These are phyloP conservation scores for Umbelopsis ramanniana DNA, from an alignment of 192 early-diverging fungal species.

Conservation along the genomic window DNA sequence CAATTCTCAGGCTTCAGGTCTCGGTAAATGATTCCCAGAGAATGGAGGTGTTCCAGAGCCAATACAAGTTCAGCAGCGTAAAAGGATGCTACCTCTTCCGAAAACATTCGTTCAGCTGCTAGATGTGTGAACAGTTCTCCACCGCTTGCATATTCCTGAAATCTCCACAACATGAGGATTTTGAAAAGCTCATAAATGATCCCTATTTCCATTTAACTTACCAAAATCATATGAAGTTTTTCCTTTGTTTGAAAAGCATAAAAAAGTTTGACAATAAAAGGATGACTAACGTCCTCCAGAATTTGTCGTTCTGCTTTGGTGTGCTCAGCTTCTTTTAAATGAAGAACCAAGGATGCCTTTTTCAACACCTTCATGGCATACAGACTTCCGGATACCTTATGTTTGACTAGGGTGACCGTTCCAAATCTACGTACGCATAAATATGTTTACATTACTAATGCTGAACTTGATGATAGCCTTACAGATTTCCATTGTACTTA, in stretches of 20 bases:
- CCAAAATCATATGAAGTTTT: slow-evolving; percentile 85
- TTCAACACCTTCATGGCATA: slow-evolving; percentile 95
- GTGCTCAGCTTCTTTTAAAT: slow-evolving; percentile 79
- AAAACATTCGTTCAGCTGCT: slow-evolving; percentile 65
- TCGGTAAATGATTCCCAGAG: slow-evolving; percentile 87
- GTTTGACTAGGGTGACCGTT: slow-evolving; percentile 82
- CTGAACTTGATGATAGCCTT: background rate
- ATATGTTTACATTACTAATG: background rate
- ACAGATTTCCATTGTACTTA: slow-evolving; percentile 36
- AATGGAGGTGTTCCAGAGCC: slow-evolving; percentile 87
- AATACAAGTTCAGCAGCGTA: slow-evolving; percentile 88
- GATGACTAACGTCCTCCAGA: slow-evolving; percentile 83
- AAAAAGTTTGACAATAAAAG: slow-evolving; percentile 91
- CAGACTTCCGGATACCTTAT: slow-evolving; percentile 56
- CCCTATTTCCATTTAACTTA: background rate
- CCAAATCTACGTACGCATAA: slow-evolving; percentile 61
- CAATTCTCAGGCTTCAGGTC: slow-evolving; percentile 81
- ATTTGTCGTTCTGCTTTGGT: slow-evolving; percentile 90
- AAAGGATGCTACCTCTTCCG: slow-evolving; percentile 85
- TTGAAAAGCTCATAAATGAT: background rate
- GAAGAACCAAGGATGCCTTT: slow-evolving; percentile 85
- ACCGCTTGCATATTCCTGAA: slow-evolving; percentile 79
- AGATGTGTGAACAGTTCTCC: slow-evolving; percentile 95
- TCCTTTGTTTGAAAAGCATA: slow-evolving; percentile 93
- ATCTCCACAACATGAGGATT: background rate